phyloP scores from a whole-genome alignment of 768 basidiomycete species.

The Collybia sordida region DNA sequence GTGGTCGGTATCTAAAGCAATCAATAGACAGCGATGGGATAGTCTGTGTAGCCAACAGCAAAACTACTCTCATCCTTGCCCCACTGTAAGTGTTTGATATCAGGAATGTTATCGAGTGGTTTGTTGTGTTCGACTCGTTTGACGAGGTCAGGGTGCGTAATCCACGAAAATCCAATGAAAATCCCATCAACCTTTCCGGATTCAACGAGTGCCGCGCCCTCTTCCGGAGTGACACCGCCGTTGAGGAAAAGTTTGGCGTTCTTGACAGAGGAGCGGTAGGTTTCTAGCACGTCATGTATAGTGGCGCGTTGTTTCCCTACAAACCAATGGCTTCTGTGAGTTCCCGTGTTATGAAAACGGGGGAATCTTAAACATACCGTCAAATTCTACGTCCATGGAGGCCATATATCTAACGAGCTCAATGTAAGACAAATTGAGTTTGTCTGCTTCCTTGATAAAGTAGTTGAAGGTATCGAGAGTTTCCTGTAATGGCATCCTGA shows the following conservation, averaged over 20 bases:
- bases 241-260: conserved; percentile 38
- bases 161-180: conserved; percentile 34
- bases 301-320: conserved; percentile 34
- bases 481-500: conserved; percentile 43
- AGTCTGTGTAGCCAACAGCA: conserved; percentile 35
- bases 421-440: conserved; percentile 33
- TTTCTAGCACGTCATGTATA: conserved; percentile 37
- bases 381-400: conserved; percentile 22
- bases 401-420: conserved; percentile 25
- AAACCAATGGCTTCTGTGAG: not conserved
- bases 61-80: conserved; percentile 21
- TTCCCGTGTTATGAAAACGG: not conserved
- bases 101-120: conserved; percentile 30
- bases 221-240: conserved; percentile 31
- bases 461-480: conserved; percentile 40
- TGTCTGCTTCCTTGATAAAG: conserved; percentile 39
- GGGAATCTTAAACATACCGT: conserved; percentile 21
- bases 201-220: conserved; percentile 33
- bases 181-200: conserved; percentile 34
- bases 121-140: conserved; percentile 34
- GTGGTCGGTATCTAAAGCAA: too few relatives aligned
- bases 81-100: conserved; percentile 26
- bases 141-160: conserved; percentile 42
- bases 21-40: conserved; percentile 28
- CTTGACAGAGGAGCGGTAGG: conserved; percentile 33